Conservation (phyloP, 2,329 filamentous ascomycete species). For the Xylariaceae sp. region DNA sequence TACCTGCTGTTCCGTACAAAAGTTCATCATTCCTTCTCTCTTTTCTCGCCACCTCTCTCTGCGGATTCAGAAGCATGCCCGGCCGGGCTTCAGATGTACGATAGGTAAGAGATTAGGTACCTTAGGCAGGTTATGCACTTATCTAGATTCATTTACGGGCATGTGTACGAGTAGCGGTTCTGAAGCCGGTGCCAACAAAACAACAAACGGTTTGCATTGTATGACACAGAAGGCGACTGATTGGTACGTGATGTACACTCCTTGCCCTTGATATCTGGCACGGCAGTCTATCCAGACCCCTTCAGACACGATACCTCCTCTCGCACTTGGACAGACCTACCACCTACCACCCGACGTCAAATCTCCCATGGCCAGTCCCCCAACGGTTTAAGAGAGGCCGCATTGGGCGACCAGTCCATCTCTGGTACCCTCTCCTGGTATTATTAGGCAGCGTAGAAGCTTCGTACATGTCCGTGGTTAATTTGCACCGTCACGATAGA, state of each 20-base stretch:
- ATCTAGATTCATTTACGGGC: neutral
- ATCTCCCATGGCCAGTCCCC: too few species aligned
- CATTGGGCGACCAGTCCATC: conserved; percentile 3
- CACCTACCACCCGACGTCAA: too few species aligned
- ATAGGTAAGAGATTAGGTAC: neutral
- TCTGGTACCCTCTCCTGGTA: neutral
- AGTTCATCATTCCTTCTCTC: neutral
- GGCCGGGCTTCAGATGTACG: too few species aligned
- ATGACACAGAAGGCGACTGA: conserved; percentile 9
- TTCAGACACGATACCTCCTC: conserved; percentile 2
- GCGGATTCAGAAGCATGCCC: neutral
- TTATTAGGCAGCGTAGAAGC: neutral
- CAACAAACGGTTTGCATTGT: conserved; percentile 3
- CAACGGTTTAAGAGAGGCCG: neutral
- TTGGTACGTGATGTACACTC: neutral
- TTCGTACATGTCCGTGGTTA: neutral
- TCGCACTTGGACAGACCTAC: neutral
- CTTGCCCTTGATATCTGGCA: neutral
- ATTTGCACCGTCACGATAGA: neutral
- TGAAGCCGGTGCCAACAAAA: conserved; percentile 2
- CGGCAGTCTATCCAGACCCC: neutral
- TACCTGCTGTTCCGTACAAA: neutral
- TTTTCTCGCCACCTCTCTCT: neutral
- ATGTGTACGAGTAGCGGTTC: neutral
- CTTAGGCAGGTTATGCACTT: too few species aligned